Base-by-base conservation (phyloP, 1,284 basidiomycete species). In the Ustanciosporium gigantosporum region DNA sequence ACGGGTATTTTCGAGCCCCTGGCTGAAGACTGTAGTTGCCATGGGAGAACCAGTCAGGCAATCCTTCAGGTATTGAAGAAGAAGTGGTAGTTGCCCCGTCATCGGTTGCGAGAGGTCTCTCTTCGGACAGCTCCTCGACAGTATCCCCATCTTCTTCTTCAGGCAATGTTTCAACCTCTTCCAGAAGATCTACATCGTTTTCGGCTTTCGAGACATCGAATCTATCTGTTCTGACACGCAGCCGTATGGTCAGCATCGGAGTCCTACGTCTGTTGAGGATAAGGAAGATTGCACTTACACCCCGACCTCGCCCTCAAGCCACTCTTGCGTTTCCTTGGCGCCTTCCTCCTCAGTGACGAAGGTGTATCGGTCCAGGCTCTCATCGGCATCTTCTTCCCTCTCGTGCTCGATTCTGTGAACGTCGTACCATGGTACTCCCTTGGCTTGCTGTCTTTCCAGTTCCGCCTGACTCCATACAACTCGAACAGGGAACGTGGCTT, bases 231-330 rank as follows among this genome's bases (percentile, higher is more conserved):
- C 24, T 5, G 29, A 25, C 23, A 17, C 4, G 27, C 27, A 29
- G 27, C n/a, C n/a, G n/a, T n/a, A n/a, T 29, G n/a, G n/a, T 29
- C 27, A 29, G 27, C n/a, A 29, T 11, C n/a, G 27, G n/a, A 11
- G 27, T n/a, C n/a, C 9, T 29, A n/a, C 27, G 27, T 9, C 27
- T n/a, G 27, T 11, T 9, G 27, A 29, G 27, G n/a, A 11, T 29
- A 29, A n/a, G n/a, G n/a, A n/a, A n/a, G n/a, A n/a, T 9, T 29
- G 16, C 21, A 74, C 72, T 53, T 58, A 75, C 73, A 75, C 46
- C 36, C 73, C 73, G n/a, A 55, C 66, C 23, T 75, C 68, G n/a
- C 46, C 39, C 38, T 75, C 73, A 7, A 73, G 48, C 73, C 73
- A 75, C 11, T 45, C 34, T 17, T 56, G 39, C 15, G 58, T 61